Conservation (phyloP, 805 yeast genomes). For the Kregervanrija delftensis region DNA sequence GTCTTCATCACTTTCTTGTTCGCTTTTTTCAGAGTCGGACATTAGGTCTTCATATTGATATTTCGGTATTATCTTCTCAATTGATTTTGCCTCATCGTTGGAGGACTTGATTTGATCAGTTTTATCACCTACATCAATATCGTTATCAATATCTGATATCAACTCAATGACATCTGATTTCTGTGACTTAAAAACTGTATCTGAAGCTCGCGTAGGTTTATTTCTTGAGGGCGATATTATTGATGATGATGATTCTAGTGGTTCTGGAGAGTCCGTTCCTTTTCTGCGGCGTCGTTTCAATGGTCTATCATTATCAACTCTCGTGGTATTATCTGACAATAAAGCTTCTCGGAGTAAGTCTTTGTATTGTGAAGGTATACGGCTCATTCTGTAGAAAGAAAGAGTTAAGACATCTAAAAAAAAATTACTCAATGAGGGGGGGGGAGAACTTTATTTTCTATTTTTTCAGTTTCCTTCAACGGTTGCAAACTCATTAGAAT, state of each 20-base stretch:
- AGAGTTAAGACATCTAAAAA: background rate
- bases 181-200: background rate
- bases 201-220: too few relatives aligned
- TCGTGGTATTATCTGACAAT: background rate
- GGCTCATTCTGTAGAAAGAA: background rate
- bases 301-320: background rate
- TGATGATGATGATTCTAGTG: background rate
- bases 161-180: background rate
- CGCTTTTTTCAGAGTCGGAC: background rate
- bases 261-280: background rate
- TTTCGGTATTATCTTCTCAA: background rate
- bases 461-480: background rate
- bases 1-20: conserved; percentile 24
- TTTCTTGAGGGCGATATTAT: too few relatives aligned
- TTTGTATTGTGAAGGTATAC: conserved; percentile 5
- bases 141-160: conserved; percentile 3
- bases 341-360: conserved; percentile 3
- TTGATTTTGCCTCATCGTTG: background rate
- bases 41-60: background rate
- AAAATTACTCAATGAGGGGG: background rate
- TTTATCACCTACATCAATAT: conserved; percentile 8
- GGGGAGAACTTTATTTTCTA: background rate
- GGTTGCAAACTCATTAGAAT: too few relatives aligned
- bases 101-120: background rate
- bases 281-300: conserved; percentile 4